Evolutionary conservation across 2,329 filamentous ascomycete species (phyloP).

Genomic region (Endoconidiophora laricicola): DNA sequence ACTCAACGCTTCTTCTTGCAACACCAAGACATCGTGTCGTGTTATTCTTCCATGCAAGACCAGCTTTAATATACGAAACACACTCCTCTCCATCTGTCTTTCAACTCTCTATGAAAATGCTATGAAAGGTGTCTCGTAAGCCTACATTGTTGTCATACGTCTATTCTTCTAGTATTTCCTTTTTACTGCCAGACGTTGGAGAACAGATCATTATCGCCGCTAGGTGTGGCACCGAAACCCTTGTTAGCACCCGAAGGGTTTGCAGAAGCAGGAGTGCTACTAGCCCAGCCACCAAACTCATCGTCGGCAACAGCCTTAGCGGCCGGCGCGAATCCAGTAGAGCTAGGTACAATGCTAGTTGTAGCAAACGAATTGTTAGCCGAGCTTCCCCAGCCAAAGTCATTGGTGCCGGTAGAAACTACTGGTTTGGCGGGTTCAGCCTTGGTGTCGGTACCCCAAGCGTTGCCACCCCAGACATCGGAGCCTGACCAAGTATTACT

Average conservation of each 20-base stretch:
- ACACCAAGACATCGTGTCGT: too few relatives aligned
- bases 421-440: constrained; percentile 40
- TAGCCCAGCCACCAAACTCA: constrained; percentile 92
- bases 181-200: constrained; percentile 81
- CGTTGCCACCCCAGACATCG: constrained; percentile 76
- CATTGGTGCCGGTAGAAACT: constrained; percentile 27
- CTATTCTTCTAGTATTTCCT: background rate
- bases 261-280: constrained; percentile 34
- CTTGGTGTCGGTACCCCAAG: constrained; percentile 45
- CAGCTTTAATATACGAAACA: background rate
- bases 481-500: constrained; percentile 30
- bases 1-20: background rate
- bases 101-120: too few relatives aligned
- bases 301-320: constrained; percentile 58
- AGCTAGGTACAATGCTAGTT: constrained; percentile 43
- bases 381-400: constrained; percentile 43
- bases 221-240: constrained; percentile 28
- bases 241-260: constrained; percentile 32
- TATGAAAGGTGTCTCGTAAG: too few relatives aligned
- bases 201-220: constrained; percentile 66
- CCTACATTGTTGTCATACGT: too few relatives aligned
- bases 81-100: background rate
- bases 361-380: constrained; percentile 30
- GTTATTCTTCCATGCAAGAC: too few relatives aligned
- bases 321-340: constrained; percentile 43